phyloP scores from a whole-genome alignment of 257 asterid species.

The Scutellaria baicalensis region DNA sequence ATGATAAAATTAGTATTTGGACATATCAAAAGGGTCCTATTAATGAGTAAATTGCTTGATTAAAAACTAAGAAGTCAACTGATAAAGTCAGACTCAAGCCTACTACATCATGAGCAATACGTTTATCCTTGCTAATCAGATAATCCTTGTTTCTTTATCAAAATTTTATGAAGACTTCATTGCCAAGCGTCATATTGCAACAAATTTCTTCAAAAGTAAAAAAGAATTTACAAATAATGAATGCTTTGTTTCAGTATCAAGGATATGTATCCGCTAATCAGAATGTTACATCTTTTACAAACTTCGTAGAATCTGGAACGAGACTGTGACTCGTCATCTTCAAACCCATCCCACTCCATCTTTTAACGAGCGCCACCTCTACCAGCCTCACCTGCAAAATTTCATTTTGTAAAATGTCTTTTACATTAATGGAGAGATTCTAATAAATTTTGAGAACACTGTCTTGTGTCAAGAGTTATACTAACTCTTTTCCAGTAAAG shows the following conservation, averaged over 20 bases:
- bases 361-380: slow-evolving; percentile 47
- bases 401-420: background rate
- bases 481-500: background rate
- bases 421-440: background rate
- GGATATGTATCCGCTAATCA: background rate
- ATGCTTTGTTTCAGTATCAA: background rate
- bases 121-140: background rate
- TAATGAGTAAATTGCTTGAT: background rate
- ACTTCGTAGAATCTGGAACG: slow-evolving; percentile 32
- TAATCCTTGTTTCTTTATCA: too few relatives aligned
- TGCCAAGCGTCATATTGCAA: background rate
- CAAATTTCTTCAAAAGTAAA: background rate
- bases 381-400: slow-evolving; percentile 59
- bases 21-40: too few relatives aligned
- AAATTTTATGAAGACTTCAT: background rate
- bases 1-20: background rate
- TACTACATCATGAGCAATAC: too few relatives aligned
- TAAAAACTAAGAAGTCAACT: background rate
- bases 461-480: too few relatives aligned
- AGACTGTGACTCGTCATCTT: slow-evolving; percentile 44
- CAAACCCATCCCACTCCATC: slow-evolving; percentile 44
- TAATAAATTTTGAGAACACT: too few relatives aligned
- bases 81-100: background rate
- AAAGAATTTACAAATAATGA: background rate
- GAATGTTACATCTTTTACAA: slow-evolving; percentile 43